Conservation (phyloP, 2,329 filamentous ascomycete genomes). For the Sclerotinia trifoliorum region DNA sequence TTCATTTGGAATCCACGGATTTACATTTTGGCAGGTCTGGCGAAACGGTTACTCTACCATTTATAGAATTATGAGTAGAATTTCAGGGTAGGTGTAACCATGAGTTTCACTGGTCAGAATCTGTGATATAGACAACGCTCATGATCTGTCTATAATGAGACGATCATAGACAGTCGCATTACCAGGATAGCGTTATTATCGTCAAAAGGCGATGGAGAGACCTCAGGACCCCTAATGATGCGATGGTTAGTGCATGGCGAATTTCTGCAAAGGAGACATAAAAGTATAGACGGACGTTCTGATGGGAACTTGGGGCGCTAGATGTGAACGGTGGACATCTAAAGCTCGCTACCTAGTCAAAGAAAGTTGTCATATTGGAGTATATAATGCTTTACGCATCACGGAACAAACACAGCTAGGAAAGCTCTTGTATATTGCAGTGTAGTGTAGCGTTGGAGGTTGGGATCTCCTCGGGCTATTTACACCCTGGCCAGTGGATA, state of each 20-base stretch:
- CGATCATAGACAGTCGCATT: conserved; percentile 1
- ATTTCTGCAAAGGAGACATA: neutral
- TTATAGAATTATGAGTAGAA: neutral
- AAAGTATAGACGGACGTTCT: conserved; percentile 2
- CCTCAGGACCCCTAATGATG: neutral
- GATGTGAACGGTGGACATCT: neutral
- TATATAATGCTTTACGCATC: neutral
- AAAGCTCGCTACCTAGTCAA: neutral
- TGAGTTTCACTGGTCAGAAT: neutral
- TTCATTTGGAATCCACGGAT: neutral
- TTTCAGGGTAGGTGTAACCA: neutral
- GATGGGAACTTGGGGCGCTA: conserved; percentile 3
- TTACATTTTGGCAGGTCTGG: neutral
- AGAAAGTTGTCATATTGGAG: neutral
- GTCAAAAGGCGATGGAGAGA: no score
- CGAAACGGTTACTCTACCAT: neutral
- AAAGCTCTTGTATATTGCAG: neutral
- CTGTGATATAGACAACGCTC: neutral
- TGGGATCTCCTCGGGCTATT: neutral
- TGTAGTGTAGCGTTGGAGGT: neutral
- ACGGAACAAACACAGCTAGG: neutral
- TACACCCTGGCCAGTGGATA: neutral
- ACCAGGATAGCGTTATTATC: neutral
- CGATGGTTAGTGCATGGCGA: conserved; percentile 4
- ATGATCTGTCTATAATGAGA: neutral